These are phyloP conservation scores for Meyerozyma athensensis DNA, from an alignment of 1,139 yeast genomes.

Conservation along the genomic window DNA sequence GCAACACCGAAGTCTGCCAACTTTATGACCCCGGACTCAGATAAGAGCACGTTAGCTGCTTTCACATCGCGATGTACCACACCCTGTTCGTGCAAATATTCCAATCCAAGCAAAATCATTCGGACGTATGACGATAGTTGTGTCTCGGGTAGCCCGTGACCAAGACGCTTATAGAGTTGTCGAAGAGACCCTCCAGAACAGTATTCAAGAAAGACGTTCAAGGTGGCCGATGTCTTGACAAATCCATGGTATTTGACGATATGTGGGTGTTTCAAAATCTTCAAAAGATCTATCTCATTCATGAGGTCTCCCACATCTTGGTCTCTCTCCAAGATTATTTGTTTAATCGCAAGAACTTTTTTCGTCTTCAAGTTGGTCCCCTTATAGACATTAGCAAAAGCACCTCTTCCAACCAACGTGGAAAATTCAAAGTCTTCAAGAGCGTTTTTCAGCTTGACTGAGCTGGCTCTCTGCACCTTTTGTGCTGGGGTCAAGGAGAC, in stretches of 20 bases:
- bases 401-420: slow-evolving; percentile 71
- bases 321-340: slow-evolving; percentile 53
- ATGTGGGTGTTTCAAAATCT: slow-evolving; percentile 75
- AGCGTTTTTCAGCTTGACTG: slow-evolving; percentile 36
- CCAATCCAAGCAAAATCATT: slow-evolving; percentile 73
- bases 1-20: slow-evolving; percentile 82
- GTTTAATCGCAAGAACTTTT: slow-evolving; percentile 81
- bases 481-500: slow-evolving; percentile 55
- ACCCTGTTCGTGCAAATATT: slow-evolving; percentile 64
- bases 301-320: slow-evolving; percentile 49
- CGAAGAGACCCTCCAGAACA: slow-evolving; percentile 87
- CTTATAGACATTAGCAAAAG: slow-evolving; percentile 70
- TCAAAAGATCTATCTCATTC: slow-evolving; percentile 85
- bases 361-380: slow-evolving; percentile 63
- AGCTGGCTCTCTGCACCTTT: slow-evolving; percentile 39
- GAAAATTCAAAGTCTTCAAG: slow-evolving; percentile 54
- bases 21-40: slow-evolving; percentile 57
- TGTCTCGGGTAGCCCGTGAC: slow-evolving; percentile 54
- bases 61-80: slow-evolving; percentile 76
- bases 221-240: slow-evolving; percentile 59
- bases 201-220: slow-evolving; percentile 69
- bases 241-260: slow-evolving; percentile 90
- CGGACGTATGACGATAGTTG: slow-evolving; percentile 56
- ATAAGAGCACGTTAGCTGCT: slow-evolving; percentile 69
- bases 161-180: slow-evolving; percentile 54